A percentile compares a stretch with the other conserved stretches of the same genome.
These are phyloP conservation scores for Serendipita indica DNA, from an alignment of 768 basidiomycete species.

Conservation along the genomic window DNA sequence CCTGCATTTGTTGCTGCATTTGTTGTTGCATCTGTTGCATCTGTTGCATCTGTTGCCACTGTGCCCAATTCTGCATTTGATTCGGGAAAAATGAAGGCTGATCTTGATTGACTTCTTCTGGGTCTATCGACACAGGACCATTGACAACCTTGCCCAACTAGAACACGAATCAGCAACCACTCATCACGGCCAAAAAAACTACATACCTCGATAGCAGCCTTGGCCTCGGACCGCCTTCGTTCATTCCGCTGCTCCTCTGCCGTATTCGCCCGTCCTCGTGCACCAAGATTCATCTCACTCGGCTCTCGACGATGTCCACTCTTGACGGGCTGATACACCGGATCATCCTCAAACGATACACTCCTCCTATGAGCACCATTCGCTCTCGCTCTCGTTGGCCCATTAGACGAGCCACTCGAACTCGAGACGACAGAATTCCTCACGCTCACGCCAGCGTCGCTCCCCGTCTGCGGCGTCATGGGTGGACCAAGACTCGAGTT, in stretches of 20 bases:
- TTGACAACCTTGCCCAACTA: slow-evolving; percentile 84
- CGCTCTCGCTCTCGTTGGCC: not conserved
- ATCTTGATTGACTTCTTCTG: slow-evolving; percentile 26
- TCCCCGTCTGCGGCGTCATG: slow-evolving; percentile 64
- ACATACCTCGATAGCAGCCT: slow-evolving; percentile 74
- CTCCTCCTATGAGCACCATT: slow-evolving; percentile 12
- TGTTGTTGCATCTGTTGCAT: slow-evolving; percentile 16
- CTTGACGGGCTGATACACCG: slow-evolving; percentile 5
- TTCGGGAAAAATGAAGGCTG: slow-evolving; percentile 13
- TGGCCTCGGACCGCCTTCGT: slow-evolving; percentile 67
- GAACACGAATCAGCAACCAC: slow-evolving; percentile 12
- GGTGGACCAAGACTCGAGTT: slow-evolving; percentile 71
- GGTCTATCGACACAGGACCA: slow-evolving; percentile 48
- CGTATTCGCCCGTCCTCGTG: slow-evolving; percentile 17
- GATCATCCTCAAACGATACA: slow-evolving; percentile 17
- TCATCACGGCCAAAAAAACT: slow-evolving; percentile 3
- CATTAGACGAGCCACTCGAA: not conserved
- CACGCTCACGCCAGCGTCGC: slow-evolving; percentile 28
- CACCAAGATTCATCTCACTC: slow-evolving; percentile 16
- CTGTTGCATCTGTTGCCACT: slow-evolving; percentile 26
- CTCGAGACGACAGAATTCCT: not conserved
- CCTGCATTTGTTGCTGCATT: slow-evolving; percentile 16
- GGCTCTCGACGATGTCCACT: slow-evolving; percentile 11
- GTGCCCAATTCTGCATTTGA: slow-evolving; percentile 30
- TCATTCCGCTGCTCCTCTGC: slow-evolving; percentile 49